phyloP scores from a whole-genome alignment of 2,329 filamentous ascomycete genomes.

The Lachnellula hyalina region DNA sequence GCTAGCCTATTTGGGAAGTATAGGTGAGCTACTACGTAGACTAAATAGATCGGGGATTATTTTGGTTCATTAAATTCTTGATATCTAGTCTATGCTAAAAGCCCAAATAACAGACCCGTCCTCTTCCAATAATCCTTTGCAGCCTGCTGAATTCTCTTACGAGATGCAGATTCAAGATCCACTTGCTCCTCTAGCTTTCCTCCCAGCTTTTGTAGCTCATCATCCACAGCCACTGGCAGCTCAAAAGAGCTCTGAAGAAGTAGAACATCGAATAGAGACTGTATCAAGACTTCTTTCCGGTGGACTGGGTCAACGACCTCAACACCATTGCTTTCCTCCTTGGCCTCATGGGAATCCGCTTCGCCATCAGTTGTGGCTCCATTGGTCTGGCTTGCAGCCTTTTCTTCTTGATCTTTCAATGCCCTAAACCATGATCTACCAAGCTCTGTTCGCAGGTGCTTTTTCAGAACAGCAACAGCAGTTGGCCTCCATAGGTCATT shows the following conservation, averaged over 20 bases:
- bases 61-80: not conserved
- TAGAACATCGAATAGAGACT: conserved; percentile 57
- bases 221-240: conserved; percentile 28
- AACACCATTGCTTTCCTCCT: conserved; percentile 1
- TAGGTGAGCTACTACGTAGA: not conserved
- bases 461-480: conserved; percentile 60
- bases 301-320: conserved; percentile 9
- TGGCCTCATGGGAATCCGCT: not conserved
- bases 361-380: conserved; percentile 3
- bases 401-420: conserved; percentile 17
- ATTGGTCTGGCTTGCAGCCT: conserved; percentile 12
- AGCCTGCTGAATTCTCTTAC: conserved; percentile 53
- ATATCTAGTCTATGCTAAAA: conserved; percentile 46
- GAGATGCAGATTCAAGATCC: conserved; percentile 42
- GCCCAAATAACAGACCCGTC: conserved; percentile 74
- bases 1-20: not conserved
- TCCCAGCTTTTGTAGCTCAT: conserved; percentile 40
- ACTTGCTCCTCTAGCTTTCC: conserved; percentile 41
- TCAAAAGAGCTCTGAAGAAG: conserved; percentile 45
- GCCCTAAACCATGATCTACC: conserved; percentile 34
- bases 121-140: conserved; percentile 78
- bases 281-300: conserved; percentile 44
- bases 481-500: conserved; percentile 75
- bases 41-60: not conserved
- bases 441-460: conserved; percentile 46